A percentile compares a stretch with the other conserved stretches of the same genome.
These are phyloP conservation scores for Pichia sp. DNA, from an alignment of 1,139 yeast species.

Conservation along the genomic window DNA sequence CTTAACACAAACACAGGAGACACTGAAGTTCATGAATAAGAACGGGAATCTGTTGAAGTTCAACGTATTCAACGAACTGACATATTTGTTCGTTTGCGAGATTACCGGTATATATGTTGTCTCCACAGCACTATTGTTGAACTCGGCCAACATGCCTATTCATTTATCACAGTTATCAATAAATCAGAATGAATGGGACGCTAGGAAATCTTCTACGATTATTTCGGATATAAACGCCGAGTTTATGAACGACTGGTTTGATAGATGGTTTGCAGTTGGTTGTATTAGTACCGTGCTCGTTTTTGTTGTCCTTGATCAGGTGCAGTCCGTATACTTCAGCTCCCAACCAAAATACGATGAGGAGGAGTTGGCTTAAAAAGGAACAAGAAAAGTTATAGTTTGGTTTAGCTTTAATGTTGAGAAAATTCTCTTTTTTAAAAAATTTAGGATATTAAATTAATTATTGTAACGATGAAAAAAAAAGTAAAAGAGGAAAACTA, in stretches of 20 bases:
- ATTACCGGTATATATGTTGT: slow-evolving; percentile 73
- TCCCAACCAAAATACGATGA: slow-evolving; percentile 1
- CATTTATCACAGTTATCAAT: slow-evolving; percentile 14
- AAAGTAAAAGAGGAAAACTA: neutral
- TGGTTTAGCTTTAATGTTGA: too few species aligned
- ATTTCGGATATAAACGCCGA: slow-evolving; percentile 43
- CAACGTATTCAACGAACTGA: slow-evolving; percentile 27
- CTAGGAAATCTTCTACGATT: slow-evolving; percentile 19
- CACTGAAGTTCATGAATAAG: neutral
- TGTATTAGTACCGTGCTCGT: slow-evolving; percentile 48
- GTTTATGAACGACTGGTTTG: slow-evolving; percentile 78
- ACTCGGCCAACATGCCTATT: slow-evolving; percentile 47
- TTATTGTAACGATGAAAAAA: neutral
- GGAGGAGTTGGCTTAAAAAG: neutral
- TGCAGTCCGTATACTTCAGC: neutral
- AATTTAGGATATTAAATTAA: neutral
- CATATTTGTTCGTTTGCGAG: slow-evolving; percentile 45
- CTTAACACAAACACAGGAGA: neutral
- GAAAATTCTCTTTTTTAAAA: neutral
- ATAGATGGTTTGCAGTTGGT: slow-evolving; percentile 60
- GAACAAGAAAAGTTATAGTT: neutral
- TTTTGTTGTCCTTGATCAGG: slow-evolving; percentile 29
- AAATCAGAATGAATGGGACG: slow-evolving; percentile 8
- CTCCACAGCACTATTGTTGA: slow-evolving; percentile 71
- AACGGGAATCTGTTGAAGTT: neutral